Base-by-base conservation (phyloP, 139 green algal species). In the Closterium sp. region DNA sequence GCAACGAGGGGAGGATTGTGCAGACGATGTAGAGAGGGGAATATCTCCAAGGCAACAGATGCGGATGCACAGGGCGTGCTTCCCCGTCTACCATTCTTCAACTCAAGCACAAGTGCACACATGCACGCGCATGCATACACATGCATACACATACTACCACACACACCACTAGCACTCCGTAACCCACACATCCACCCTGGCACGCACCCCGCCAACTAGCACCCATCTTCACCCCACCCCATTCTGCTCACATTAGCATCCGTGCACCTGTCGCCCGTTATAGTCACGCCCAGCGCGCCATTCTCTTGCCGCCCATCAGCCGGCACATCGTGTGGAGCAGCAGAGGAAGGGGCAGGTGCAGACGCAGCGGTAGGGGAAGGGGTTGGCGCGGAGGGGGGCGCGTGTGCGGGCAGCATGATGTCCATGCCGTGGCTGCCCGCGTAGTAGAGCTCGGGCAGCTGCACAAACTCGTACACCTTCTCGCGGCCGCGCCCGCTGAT, bases 351-450 rank as follows among this genome's bases (percentile, higher is more conserved):
- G 55, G 55, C 55, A 19, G n/a, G n/a, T n/a, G n/a, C n/a, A n/a
- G n/a, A n/a, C n/a, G n/a, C n/a, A n/a, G n/a, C n/a, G n/a, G n/a
- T n/a, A n/a, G n/a, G n/a, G n/a, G n/a, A n/a, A n/a, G n/a, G n/a
- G n/a, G n/a, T n/a, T n/a, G n/a, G n/a, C n/a, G 55, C 12, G 16
- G 55, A 16, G 55, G 55, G 25, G 55, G 55, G 55, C 55, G 55
- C 25, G 55, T 76, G 55, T 28, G 55, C 55, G 83, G 83, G 83
- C n/a, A 86, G 83, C 88, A 91, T 91, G 84, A 99, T 99, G 94
- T 99, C 98, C 95, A 99, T 96, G 35, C 98, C 98, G 93, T 99
- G 98, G 89, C 96, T 98, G 90, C 98, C 98, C 7, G 98, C 98
- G 90, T 99, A 99, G 94, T 96, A 99, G 34, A 99, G 94, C 94